Base-by-base conservation (phyloP, 495 filamentous ascomycete genomes). In the Penicillium crystallinum region DNA sequence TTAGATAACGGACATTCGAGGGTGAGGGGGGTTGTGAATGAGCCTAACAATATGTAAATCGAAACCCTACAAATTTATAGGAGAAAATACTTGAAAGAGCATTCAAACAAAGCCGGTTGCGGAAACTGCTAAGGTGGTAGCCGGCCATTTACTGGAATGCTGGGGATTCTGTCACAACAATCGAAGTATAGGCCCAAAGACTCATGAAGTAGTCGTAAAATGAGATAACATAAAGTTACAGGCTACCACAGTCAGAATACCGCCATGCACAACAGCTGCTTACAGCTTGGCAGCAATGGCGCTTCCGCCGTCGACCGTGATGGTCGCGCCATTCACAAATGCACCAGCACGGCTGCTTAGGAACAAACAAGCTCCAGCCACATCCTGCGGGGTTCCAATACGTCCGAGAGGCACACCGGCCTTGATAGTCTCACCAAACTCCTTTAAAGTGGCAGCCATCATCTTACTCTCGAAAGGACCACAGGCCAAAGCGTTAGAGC, bases 401-500 rank as follows among this genome's bases (percentile, higher is more conserved):
- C 89, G 74, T 5, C 80, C 80, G 53, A 90, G 62, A n/a, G 89
- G 89, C 49, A 87, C 81, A 11, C 75, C 78, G 0, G 56, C 66
- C 65, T 81, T 77, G 58, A 93, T 87, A 23, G 65, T 62, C 11
- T 89, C 84, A 36, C 78, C 77, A 52, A 81, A 80, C 6, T 71
- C 62, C 53, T 81, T 69, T 46, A 91, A 65, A 35, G 86, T 89
- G 35, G 78, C 82, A 10, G 81, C 81, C 88, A 90, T 90, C 88
- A 91, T 92, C 70, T 89, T 89, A 53, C 81, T 87, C 62, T 88
- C 75, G 57, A 92, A 92, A 12, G 88, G 87, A 9, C 88, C 88
- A 57, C 87, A 91, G 29, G 88, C 88, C 46, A 92, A 73, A 0
- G 83, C 76, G 48, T 90, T 90, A 1, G 69, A 76, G 34, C 70